Base-by-base conservation (phyloP, 208 protist species). In the Zelonia costaricensis region DNA sequence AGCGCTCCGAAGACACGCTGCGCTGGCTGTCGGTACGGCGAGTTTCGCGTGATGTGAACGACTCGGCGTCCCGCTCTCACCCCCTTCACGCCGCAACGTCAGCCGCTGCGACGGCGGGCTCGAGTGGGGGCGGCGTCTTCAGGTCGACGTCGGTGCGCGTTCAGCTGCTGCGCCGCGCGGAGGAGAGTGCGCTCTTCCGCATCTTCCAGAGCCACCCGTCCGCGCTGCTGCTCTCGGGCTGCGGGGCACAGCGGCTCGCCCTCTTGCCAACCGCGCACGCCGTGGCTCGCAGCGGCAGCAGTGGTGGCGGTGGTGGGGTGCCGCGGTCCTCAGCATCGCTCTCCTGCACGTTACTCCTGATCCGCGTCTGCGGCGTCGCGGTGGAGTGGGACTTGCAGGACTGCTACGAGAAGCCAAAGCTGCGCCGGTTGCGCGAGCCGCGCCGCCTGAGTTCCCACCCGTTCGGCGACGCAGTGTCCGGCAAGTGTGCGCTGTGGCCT, bases 181-280 rank as follows among this genome's bases (percentile, higher is more conserved):
- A 92, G 47, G 85, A 92, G 53, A 78, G 73, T 46, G 77, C 82
- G 20, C 56, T 92, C 47, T 71, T 83, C 28, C 74, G 76, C 49
- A 76, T 89, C 25, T 74, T 92, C 22, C 71, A 84, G 51, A 79
- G 82, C 43, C 86, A 92, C 60, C 74, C 76, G 2, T 28, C 61
- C 40, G 75, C 75, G 2, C 36, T 73, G 0, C 54, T 69, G 27
- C 56, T 92, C 36, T 30, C 60, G 1, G 85, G 85, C 22, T 92
- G 85, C 54, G 81, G 85, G 7, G 68, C 84, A 48, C 49, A 54
- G 46, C 77, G 75, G 48, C 61, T 92, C 15, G 45, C 73, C 15
- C 40, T 92, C 18, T 57, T 62, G 25, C 69, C 56, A 13, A 59
- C 15, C 10, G 39, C 78, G 40, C 70, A 70, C 18, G 36, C 42